Evolutionary conservation across 2,329 filamentous ascomycete genomes (phyloP).

Genomic region (Hyphodiscus sp.): DNA sequence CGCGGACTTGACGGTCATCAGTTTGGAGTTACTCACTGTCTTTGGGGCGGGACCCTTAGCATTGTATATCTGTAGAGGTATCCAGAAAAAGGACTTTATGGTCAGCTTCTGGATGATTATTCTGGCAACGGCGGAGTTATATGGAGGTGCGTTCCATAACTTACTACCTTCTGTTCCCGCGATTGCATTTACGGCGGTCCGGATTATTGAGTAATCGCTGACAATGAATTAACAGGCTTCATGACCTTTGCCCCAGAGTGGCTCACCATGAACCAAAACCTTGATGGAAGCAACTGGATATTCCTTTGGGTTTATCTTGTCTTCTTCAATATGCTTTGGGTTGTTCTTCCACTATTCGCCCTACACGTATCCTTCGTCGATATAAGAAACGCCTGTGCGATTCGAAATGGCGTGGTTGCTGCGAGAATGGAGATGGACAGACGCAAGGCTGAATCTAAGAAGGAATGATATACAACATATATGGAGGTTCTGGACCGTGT

Average conservation of each 20-base stretch:
- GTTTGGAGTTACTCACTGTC: slow-evolving; percentile 60
- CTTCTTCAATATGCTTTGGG: slow-evolving; percentile 65
- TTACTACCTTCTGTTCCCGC: neutral
- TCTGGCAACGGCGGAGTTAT: slow-evolving; percentile 59
- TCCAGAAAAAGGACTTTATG: slow-evolving; percentile 47
- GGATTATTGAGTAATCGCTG: neutral
- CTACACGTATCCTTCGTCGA: slow-evolving; percentile 49
- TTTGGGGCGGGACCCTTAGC: slow-evolving; percentile 55
- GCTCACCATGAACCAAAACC: slow-evolving; percentile 54
- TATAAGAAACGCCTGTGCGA: slow-evolving; percentile 47
- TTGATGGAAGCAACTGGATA: slow-evolving; percentile 62
- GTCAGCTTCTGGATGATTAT: slow-evolving; percentile 58
- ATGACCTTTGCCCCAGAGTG: slow-evolving; percentile 69
- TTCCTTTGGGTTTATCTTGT: slow-evolving; percentile 55
- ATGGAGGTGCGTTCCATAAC: slow-evolving; percentile 44
- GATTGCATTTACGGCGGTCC: neutral
- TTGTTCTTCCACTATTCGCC: slow-evolving; percentile 54
- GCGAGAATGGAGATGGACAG: slow-evolving; percentile 16
- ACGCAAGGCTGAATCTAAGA: slow-evolving; percentile 17
- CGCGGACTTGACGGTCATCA: slow-evolving; percentile 55
- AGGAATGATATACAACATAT: neutral
- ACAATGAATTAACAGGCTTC: slow-evolving; percentile 42
- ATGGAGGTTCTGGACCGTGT: neutral
- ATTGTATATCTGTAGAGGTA: slow-evolving; percentile 52
- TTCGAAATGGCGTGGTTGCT: slow-evolving; percentile 27